These are phyloP conservation scores for Cyclotella baltica DNA, from an alignment of 108 stramenopile genomes.

Conservation along the genomic window DNA sequence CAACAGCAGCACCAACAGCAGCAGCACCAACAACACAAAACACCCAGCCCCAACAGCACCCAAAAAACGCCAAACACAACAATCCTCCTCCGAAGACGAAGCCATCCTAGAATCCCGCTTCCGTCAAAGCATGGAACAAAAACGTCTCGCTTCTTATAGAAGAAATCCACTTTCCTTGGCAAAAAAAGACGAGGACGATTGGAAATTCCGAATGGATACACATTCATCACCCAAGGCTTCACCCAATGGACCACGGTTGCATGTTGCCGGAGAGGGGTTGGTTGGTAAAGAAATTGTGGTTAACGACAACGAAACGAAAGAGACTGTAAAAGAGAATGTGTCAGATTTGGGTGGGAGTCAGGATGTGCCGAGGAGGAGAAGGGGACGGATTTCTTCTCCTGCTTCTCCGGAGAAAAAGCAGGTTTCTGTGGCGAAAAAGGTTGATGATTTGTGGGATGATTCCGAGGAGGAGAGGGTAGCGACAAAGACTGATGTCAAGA, in stretches of 20 bases:
- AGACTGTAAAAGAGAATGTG: neutral
- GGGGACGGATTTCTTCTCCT: neutral
- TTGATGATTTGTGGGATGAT: constrained; percentile 54
- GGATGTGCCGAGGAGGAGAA: neutral
- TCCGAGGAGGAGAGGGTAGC: constrained; percentile 18
- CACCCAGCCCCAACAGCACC: neutral
- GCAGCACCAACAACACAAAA: too few species aligned
- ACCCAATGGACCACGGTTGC: neutral
- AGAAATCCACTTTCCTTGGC: constrained; percentile 11
- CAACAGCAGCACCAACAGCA: neutral
- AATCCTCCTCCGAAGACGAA: constrained; percentile 12
- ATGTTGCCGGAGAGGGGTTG: constrained; percentile 14
- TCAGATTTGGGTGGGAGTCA: constrained; percentile 21
- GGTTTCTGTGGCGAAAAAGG: neutral
- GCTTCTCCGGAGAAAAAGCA: constrained; percentile 8
- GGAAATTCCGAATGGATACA: neutral
- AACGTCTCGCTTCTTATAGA: neutral
- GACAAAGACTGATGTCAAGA: constrained; percentile 15
- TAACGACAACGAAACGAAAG: neutral
- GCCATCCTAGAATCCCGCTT: neutral
- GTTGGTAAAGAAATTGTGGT: constrained; percentile 15
- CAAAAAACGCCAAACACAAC: neutral
- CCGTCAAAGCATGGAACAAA: constrained; percentile 7
- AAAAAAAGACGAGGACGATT: neutral
- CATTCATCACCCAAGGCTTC: too few species aligned